Evolutionary conservation across 768 basidiomycete genomes (phyloP), one percentile per base, ranked within the genome.

Genomic region (Leccinum pellstonianum): DNA sequence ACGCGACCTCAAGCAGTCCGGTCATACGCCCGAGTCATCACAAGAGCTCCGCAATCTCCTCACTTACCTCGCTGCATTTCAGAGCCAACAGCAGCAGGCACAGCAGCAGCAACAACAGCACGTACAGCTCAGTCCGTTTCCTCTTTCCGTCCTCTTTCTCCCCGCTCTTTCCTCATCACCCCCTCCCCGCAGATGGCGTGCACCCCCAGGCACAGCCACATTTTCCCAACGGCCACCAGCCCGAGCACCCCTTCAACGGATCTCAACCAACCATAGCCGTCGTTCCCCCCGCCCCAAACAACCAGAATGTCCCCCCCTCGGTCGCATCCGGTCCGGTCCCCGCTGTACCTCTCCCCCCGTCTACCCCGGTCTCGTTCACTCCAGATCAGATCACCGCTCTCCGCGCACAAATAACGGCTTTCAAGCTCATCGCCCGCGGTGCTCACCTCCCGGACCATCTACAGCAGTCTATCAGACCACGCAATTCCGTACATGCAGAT

Each of bases 381-480:
- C 76, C 71, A 0, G 87, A 90, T 60, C 93, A 93, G 67, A 86
- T 93, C 51, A 79, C 77, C 58, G 83, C 87, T 10, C 81, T 94
- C n/a, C 83, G 89, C 14, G 85, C 88, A 0, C 92, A 94, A 65
- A 93, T 94, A 15, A 82, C 87, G 52, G 91, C 92, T 4, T 93
- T 87, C 77, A 91, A 88, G 68, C 80, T 85, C 62, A 78, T 94
- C 64, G 77, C 78, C 15, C 81, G 86, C 23, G 85, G 86, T 21
- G 70, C 85, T 8, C 84, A 89, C 15, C 79, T 91, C 46, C 87
- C 91, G 14, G 85, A 90, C 12, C 70, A 81, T 61, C 66, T 94
- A 29, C 89, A 88, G 61, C 84, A 87, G 56, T 85, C 87, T 12
- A 84, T 92, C 49, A 84, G 83, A 19, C 80, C 85, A 11, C 83